These are phyloP conservation scores for Globisporangium polare DNA, from an alignment of 352 stramenopile species.

Conservation along the genomic window DNA sequence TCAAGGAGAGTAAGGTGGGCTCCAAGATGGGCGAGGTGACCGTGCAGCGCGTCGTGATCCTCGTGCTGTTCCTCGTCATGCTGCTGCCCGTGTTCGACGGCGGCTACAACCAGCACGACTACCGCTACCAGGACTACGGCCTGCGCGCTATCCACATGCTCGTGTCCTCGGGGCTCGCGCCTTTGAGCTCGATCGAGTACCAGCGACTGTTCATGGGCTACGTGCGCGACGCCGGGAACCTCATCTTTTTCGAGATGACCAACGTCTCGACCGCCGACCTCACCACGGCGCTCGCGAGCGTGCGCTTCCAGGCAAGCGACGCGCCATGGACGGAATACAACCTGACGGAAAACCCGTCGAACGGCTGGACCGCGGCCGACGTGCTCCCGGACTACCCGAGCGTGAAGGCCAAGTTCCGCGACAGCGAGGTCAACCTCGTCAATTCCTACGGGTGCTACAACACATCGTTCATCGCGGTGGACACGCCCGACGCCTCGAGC, in stretches of 20 bases:
- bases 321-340: conserved; percentile 39
- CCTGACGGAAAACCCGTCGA: conserved; percentile 55
- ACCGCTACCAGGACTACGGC: conserved; percentile 84
- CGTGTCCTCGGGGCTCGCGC: conserved; percentile 45
- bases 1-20: conserved; percentile 86
- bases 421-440: conserved; percentile 66
- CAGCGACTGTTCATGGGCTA: conserved; percentile 59
- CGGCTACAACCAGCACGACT: conserved; percentile 69
- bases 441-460: conserved; percentile 79
- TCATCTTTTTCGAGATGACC: conserved; percentile 57
- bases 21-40: conserved; percentile 88
- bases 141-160: conserved; percentile 73
- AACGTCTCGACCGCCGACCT: conserved; percentile 44
- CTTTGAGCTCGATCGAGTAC: conserved; percentile 40
- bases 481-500: conserved; percentile 42
- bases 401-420: conserved; percentile 41
- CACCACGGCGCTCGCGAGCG: conserved; percentile 21
- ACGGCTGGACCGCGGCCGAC: conserved; percentile 39
- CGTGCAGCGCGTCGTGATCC: conserved; percentile 81
- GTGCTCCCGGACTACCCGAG: conserved; percentile 34
- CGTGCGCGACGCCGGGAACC: conserved; percentile 48
- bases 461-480: conserved; percentile 47
- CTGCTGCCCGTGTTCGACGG: conserved; percentile 85
- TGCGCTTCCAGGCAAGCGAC: conserved; percentile 46
- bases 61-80: conserved; percentile 89